Percentiles rank a stretch among this genome's conserved stretches.
These are phyloP conservation scores for Coemansia sp. DNA, from an alignment of 192 early-diverging fungal species.

Conservation along the genomic window DNA sequence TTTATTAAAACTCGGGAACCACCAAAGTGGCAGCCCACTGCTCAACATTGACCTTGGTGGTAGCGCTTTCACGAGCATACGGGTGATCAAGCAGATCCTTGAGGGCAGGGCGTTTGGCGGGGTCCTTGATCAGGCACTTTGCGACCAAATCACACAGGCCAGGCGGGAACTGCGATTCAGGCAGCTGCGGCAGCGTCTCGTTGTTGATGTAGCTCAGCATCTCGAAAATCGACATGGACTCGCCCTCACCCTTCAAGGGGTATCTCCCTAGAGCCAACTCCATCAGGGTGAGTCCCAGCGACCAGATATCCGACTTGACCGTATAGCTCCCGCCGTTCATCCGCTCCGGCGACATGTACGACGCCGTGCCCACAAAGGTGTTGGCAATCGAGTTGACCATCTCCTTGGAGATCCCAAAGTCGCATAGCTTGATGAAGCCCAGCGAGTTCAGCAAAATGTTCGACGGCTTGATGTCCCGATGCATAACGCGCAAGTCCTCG, in stretches of 20 bases:
- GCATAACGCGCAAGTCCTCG: constrained; percentile 87
- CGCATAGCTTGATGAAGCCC: constrained; percentile 78
- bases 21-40: constrained; percentile 55
- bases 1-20: constrained; percentile 23
- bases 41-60: constrained; percentile 63
- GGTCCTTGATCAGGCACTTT: constrained; percentile 52
- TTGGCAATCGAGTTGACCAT: constrained; percentile 79
- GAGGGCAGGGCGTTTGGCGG: constrained; percentile 59
- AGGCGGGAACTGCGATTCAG: constrained; percentile 67
- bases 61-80: constrained; percentile 54
- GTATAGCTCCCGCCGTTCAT: constrained; percentile 76
- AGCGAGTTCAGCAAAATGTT: constrained; percentile 80
- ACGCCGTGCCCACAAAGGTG: constrained; percentile 82
- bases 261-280: constrained; percentile 75
- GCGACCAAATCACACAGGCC: constrained; percentile 76
- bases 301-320: constrained; percentile 82
- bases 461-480: constrained; percentile 89
- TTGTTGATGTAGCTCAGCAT: constrained; percentile 89
- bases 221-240: constrained; percentile 81
- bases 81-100: constrained; percentile 64
- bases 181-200: constrained; percentile 79
- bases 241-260: constrained; percentile 66
- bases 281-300: constrained; percentile 76
- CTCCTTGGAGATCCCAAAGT: constrained; percentile 91
- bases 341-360: constrained; percentile 84